phyloP scores from a whole-genome alignment of 495 filamentous ascomycete genomes.

The Cudoniella acicularis region DNA sequence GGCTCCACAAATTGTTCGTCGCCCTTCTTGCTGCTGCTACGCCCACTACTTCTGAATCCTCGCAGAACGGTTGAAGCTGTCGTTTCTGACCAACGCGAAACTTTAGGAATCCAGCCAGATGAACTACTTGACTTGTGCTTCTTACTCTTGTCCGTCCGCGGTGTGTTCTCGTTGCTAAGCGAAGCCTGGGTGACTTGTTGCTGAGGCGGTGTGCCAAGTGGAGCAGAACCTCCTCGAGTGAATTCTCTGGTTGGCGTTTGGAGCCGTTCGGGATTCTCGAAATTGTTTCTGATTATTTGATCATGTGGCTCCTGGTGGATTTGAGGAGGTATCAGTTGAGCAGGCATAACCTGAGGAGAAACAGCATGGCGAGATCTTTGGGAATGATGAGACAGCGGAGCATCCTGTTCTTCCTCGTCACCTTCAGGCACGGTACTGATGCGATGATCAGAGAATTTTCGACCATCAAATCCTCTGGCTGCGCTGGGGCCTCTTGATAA shows the following conservation, averaged over 20 bases:
- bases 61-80: constrained; percentile 65
- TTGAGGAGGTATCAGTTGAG: background rate
- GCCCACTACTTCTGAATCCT: constrained; percentile 48
- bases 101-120: constrained; percentile 80
- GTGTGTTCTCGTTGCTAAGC: constrained; percentile 72
- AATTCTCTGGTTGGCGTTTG: constrained; percentile 43
- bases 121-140: constrained; percentile 91
- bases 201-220: constrained; percentile 71
- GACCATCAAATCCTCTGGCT: constrained; percentile 53
- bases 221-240: constrained; percentile 55
- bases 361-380: background rate
- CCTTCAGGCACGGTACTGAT: constrained; percentile 86
- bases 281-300: constrained; percentile 34
- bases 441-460: constrained; percentile 67
- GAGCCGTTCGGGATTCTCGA: constrained; percentile 44
- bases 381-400: background rate
- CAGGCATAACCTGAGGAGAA: background rate
- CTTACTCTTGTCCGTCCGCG: constrained; percentile 68
- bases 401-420: constrained; percentile 64
- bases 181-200: constrained; percentile 49
- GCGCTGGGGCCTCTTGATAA: constrained; percentile 60
- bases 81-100: constrained; percentile 96
- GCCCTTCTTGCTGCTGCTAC: constrained; percentile 41
- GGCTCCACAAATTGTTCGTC: constrained; percentile 37
- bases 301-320: constrained; percentile 37